Percentiles rank a stretch among this genome's conserved stretches.
Conservation (phyloP, 139 green algal species). For the Chlorella ohadii region DNA sequence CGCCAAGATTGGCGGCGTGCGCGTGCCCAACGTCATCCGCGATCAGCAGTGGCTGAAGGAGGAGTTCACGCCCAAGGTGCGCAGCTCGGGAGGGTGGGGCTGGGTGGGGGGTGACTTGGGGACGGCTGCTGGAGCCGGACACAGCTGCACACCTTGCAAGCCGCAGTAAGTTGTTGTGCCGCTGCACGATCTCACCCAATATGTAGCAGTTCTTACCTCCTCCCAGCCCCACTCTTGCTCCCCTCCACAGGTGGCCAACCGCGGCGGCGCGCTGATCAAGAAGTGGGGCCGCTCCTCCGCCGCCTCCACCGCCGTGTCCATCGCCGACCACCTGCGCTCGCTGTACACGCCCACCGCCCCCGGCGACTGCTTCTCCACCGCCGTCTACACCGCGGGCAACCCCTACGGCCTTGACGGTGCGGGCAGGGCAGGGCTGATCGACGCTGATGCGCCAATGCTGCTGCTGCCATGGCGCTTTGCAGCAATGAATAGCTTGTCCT, state of each 20-base stretch:
- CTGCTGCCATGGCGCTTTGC: no score
- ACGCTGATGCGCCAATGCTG: no score
- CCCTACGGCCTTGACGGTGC: slow-evolving; percentile 79
- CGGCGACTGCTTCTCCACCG: slow-evolving; percentile 92
- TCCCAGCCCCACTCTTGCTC: no score
- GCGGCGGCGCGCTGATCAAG: slow-evolving; percentile 93
- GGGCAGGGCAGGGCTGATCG: no score
- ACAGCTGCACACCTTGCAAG: no score
- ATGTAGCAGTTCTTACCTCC: no score
- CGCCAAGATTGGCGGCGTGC: slow-evolving; percentile 80
- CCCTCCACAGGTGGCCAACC: slow-evolving; percentile 66
- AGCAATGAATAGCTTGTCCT: no score
- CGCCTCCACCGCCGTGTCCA: slow-evolving; percentile 91
- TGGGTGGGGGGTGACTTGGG: no score
- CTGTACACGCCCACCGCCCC: slow-evolving; percentile 83
- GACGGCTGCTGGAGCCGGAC: no score
- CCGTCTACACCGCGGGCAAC: slow-evolving; percentile 88
- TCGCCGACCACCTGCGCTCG: slow-evolving; percentile 85
- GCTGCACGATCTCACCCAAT: no score
- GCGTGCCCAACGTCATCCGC: slow-evolving; percentile 66
- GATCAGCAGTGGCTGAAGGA: slow-evolving; percentile 79
- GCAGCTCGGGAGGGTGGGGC: neutral
- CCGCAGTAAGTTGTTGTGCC: no score
- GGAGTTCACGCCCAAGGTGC: slow-evolving; percentile 85
- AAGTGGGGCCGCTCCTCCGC: slow-evolving; percentile 92